Conservation (phyloP, 73 alveolate species). For the Tetrahymena thermophila region DNA sequence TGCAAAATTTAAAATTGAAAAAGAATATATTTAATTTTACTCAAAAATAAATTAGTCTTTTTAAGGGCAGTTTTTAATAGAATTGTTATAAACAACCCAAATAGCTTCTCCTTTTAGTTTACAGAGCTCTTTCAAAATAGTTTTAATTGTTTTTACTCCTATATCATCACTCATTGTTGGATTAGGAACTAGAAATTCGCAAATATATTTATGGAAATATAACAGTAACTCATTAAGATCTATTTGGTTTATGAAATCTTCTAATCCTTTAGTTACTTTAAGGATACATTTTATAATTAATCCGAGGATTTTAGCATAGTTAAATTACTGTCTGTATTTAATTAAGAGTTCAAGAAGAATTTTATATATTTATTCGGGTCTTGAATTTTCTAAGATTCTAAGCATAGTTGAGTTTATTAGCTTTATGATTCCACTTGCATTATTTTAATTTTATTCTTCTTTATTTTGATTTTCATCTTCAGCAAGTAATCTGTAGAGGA, state of each 20-base stretch:
- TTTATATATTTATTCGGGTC: slow-evolving; percentile 9
- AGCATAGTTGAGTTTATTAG: slow-evolving; percentile 21
- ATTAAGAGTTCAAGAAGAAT: slow-evolving; percentile 21
- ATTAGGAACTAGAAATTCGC: slow-evolving; percentile 16
- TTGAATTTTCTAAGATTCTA: slow-evolving; percentile 30
- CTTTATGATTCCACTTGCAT: slow-evolving; percentile 2
- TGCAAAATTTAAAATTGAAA: not conserved
- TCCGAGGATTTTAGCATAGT: slow-evolving; percentile 22
- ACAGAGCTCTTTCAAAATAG: slow-evolving; percentile 17
- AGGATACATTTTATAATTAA: slow-evolving; percentile 23
- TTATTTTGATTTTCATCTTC: slow-evolving; percentile 36
- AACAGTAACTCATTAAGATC: slow-evolving; percentile 11
- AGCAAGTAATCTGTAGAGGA: slow-evolving; percentile 22
- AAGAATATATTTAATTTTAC: not conserved
- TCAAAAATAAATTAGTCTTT: not conserved
- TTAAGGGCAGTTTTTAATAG: not conserved
- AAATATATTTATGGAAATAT: slow-evolving; percentile 26
- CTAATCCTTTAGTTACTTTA: slow-evolving; percentile 17
- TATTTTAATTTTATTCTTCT: slow-evolving; percentile 6
- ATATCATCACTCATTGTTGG: slow-evolving; percentile 20
- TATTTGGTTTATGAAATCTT: slow-evolving; percentile 1
- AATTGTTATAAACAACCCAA: slow-evolving; percentile 14
- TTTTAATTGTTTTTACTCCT: slow-evolving; percentile 37
- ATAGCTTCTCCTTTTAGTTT: slow-evolving; percentile 34
- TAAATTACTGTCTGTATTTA: slow-evolving; percentile 13